Evolutionary conservation across 2,329 filamentous ascomycete genomes (phyloP), one percentile per base, ranked within the genome.

Genomic region (Chaetomium strumarium): DNA sequence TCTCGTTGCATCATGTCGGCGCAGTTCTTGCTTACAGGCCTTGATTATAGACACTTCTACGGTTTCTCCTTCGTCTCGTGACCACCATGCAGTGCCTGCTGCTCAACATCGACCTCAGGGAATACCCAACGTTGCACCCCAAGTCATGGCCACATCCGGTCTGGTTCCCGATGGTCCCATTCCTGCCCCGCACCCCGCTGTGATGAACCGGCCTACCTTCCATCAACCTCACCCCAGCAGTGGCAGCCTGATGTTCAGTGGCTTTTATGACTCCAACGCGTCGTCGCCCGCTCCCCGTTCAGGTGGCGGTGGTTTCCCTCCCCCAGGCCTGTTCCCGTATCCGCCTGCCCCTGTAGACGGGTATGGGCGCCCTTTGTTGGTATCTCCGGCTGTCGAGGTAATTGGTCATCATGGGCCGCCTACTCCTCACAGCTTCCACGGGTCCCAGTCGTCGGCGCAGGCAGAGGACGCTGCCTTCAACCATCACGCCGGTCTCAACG

Each of bases 391-490:
- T 50, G 59, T 60, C 33, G 68, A 69, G 64, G 62, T 67, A 61
- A 5, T 72, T 65, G 58, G 65, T 64, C 34, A 68, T 58, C 78
- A 78, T 61, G 76, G 75, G 3, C 77, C 80, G 2, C 74, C 76
- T 1, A 81, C 79, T 2, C 77, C 80, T 4, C 80, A 80, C 56
- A 84, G 80, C 65, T 81, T 81, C 61, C 81, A 82, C 51, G 80
- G 76, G 34, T 84, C 81, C 2, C 81, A 83, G 55, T 74, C 78
- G 34, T 81, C 80, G 1, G 72, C 68, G 5, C 73, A 74, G 40
- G 67, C 68, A 0, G 66, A 67, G 20, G 69, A 73, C 40, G 62
- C 67, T 0, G 66, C 63, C 3, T 67, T 72, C 37, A 59, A 68
- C 46, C 70, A 67, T 53, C 72, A 71, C 51, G 54, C 54, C 11